Conservation (phyloP, 768 basidiomycete genomes). For the Podaxis sp. region DNA sequence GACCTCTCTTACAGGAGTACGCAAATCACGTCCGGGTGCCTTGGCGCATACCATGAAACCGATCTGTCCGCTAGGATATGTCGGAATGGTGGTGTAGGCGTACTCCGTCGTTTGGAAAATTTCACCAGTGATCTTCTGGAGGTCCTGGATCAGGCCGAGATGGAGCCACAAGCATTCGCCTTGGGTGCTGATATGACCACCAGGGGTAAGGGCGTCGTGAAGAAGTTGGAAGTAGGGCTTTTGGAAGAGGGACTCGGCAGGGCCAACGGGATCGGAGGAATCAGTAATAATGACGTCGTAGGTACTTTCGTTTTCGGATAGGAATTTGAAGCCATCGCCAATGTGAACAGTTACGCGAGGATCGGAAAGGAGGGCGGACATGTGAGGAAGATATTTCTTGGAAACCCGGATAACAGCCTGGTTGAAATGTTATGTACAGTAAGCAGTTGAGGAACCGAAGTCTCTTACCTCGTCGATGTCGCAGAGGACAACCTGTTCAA, state of each 20-base stretch:
- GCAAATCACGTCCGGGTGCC: slow-evolving; percentile 66
- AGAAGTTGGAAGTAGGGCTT: slow-evolving; percentile 96
- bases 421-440: not conserved
- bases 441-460: not conserved
- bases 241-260: slow-evolving; percentile 92
- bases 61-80: slow-evolving; percentile 98
- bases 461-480: slow-evolving; percentile 89
- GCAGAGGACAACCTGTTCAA: slow-evolving; percentile 91
- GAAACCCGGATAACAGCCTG: slow-evolving; percentile 95
- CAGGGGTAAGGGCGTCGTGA: slow-evolving; percentile 83
- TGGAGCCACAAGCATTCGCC: slow-evolving; percentile 97
- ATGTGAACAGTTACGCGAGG: slow-evolving; percentile 82
- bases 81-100: slow-evolving; percentile 95
- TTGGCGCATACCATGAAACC: slow-evolving; percentile 92
- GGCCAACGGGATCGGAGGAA: slow-evolving; percentile 97
- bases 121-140: slow-evolving; percentile 63
- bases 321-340: slow-evolving; percentile 97
- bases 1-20: slow-evolving; percentile 71
- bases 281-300: slow-evolving; percentile 99
- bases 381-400: slow-evolving; percentile 90
- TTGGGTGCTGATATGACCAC: slow-evolving; percentile 94
- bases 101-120: slow-evolving; percentile 86
- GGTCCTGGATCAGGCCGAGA: slow-evolving; percentile 77
- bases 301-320: slow-evolving; percentile 78
- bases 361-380: slow-evolving; percentile 80